Evolutionary conservation across 148 eudicot species (phyloP).

Genomic region (Nepenthes gracilis): DNA sequence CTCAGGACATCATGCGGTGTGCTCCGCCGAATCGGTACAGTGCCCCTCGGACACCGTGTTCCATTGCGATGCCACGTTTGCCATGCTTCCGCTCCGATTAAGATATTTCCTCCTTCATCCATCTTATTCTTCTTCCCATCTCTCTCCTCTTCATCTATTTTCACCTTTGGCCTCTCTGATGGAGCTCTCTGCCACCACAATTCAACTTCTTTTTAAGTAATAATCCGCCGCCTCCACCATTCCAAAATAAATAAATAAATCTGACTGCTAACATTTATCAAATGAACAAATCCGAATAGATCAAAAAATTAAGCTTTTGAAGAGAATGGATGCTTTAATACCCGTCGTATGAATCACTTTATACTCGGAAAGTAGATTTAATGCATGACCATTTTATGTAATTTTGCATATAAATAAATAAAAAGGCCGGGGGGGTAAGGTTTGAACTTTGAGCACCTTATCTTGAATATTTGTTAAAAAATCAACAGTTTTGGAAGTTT

Average conservation of each 20-base stretch:
- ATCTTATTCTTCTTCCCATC: conserved; percentile 6
- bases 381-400: too few relatives aligned
- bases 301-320: too few relatives aligned
- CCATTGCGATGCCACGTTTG: conserved; percentile 89
- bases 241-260: not conserved
- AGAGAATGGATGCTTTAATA: too few relatives aligned
- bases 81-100: conserved; percentile 23
- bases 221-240: not conserved
- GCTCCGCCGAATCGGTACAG: conserved; percentile 77
- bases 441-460: too few relatives aligned
- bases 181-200: conserved; percentile 39
- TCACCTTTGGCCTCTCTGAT: conserved; percentile 51
- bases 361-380: too few relatives aligned
- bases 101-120: conserved; percentile 5
- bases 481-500: too few relatives aligned
- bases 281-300: too few relatives aligned
- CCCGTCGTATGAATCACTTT: too few relatives aligned
- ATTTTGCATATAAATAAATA: too few relatives aligned
- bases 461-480: too few relatives aligned
- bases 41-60: conserved; percentile 66
- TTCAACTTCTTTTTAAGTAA: not conserved
- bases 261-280: too few relatives aligned
- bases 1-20: conserved; percentile 65
- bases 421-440: too few relatives aligned
- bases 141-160: conserved; percentile 6